Base-by-base conservation (phyloP, 2,329 filamentous ascomycete species). In the Venturia pyrina region DNA sequence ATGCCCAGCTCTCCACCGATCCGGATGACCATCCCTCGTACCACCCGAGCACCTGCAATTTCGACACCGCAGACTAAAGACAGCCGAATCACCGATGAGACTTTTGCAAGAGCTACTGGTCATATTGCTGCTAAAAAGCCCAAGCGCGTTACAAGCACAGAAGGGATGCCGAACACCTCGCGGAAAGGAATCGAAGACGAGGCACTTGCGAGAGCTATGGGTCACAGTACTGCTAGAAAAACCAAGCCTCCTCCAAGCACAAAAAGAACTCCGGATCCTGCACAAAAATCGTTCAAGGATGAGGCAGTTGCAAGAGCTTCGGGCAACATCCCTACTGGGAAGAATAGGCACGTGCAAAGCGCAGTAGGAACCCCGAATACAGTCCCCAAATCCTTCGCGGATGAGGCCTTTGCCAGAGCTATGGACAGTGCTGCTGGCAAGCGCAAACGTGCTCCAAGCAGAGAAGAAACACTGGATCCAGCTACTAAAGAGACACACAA, bases 1-100 rank as follows among this genome's bases (percentile, higher is more conserved):
- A 59, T 59, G 53, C 28, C 53, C 13, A 59, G 53, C 53, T 59
- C 53, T 59, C 53, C 53, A 34, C 53, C 53, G 28, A 10, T 59
- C 32, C 32, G 19, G 13, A 59, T 8, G 2, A 19, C 53, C 19
- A 6, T 19, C 28, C 53, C 32, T 34, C 28, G 17, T 37, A n/a
- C 28, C 15, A n/a, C 28, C 15, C 53, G 28, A 8, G 53, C 53
- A n/a, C 28, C 53, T n/a, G n/a, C 15, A 19, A 37, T 37, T 21
- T 15, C 53, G 19, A 59, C 28, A 2, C 53, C 53, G 32, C 53
- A 59, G 19, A 59, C 53, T 15, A 15, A 59, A 59, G 32, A 59
- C 19, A 24, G 37, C 13, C 48, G 48, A 24, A 28, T 53, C 21
- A 8, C 48, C 10, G 48, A 28, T 5, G 53, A 37, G 15, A 7